Evolutionary conservation across 768 basidiomycete species (phyloP), one percentile per base, ranked within the genome.

Genomic region (Boletus subparvulus): DNA sequence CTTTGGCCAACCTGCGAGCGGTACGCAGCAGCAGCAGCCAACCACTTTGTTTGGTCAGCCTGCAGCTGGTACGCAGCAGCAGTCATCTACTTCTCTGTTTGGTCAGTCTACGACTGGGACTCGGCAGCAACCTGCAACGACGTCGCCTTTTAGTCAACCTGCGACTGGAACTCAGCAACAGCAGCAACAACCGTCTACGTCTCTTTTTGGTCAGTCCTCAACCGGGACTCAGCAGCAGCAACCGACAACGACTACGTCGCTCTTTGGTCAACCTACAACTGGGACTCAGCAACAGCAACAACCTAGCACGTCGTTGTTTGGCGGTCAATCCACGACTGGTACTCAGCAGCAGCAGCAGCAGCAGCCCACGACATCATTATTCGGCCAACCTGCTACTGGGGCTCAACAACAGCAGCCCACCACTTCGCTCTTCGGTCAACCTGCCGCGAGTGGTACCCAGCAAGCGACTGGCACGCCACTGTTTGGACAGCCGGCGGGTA

Each of bases 401-500:
- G 73, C 58, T 36, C 77, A 77, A 40, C 75, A 74, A 40, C 73
- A 73, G 30, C 73, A 71, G 50, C 44, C 64, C 1, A 35, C 65
- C 7, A 56, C 63, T 0, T 68, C 75, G 8, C 50, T 77, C 13
- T 65, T 67, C 32, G 60, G 68, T n/a, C 67, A 68, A 33, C 61
- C 58, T 2, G 43, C 73, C 3, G 54, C 70, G 33, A 52, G 60
- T n/a, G 61, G 63, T 17, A 73, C 58, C 44, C 77, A 74, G 28
- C 72, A 72, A 39, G 26, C 52, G 48, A 55, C 63, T 1, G 50
- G 65, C 14, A 58, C 65, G 3, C 67, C 75, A 1, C 47, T 79
- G 19, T 80, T 82, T 61, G 77, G 79, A 10, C 74, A 77, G 52
- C 60, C 69, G 17, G 61, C 60, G 51, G 51, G 64, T 49, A 30